Conservation (phyloP, 148 eudicot species). For the Persicaria maculosa region DNA sequence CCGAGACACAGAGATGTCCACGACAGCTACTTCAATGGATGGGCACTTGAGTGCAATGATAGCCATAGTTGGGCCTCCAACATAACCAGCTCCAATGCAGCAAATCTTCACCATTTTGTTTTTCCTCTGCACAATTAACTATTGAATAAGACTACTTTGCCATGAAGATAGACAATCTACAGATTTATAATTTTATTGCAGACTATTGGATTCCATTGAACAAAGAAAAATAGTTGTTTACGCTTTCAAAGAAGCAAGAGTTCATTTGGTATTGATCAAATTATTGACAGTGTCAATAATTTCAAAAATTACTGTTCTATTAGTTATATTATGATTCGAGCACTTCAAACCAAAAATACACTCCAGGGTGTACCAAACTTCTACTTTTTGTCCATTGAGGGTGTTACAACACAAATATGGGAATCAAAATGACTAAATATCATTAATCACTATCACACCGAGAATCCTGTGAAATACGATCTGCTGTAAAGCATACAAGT, state of each 20-base stretch:
- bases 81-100: conserved; percentile 87
- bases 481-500: no score
- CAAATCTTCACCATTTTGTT: conserved; percentile 74
- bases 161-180: background rate
- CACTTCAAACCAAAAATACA: no score
- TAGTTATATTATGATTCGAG: no score
- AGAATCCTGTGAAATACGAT: no score
- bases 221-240: background rate
- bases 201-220: background rate
- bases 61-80: conserved; percentile 84
- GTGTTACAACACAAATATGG: no score
- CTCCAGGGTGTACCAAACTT: no score
- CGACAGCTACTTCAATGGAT: conserved; percentile 54
- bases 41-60: conserved; percentile 78
- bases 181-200: background rate
- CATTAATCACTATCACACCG: no score
- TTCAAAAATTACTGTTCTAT: no score
- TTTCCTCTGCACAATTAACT: conserved; percentile 7
- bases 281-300: no score
- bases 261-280: background rate
- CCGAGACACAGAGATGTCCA: conserved; percentile 64
- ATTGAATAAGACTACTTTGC: background rate
- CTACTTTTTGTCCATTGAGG: no score
- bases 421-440: no score
- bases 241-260: background rate